Base-by-base conservation (phyloP, 2,329 filamentous ascomycete species). In the Dactylellina parvicollis region DNA sequence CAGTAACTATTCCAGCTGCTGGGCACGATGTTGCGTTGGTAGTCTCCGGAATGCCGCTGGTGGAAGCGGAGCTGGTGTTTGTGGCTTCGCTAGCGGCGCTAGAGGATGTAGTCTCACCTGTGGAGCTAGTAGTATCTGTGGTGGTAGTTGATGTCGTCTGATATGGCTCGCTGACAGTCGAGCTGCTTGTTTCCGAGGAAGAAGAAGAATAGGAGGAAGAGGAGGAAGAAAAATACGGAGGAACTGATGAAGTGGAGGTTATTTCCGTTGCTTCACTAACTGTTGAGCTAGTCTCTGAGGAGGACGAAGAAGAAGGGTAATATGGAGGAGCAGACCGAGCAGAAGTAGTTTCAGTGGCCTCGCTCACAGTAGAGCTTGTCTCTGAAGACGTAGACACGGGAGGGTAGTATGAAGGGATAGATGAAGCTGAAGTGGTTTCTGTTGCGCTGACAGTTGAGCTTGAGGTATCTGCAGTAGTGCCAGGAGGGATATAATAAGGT, bases 241-340 rank as follows among this genome's bases (percentile, higher is more conserved):
- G 20, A 10, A 22, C n/a, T 26, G 49, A 55, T 14, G 52, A 42
- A 3, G 47, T 60, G n/a, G 54, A 54, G 26, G 65, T 70, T 12
- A 47, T 61, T 26, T 61, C 38, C 22, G 36, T 36, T 16, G 65
- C 36, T 16, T 70, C 65, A 55, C 55, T 70, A 3, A 60, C 42
- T 28, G 42, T 59, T 2, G 64, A 69, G 32, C 55, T 59, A 14
- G 36, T 44, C 14, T 59, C 38, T 38, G 52, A n/a, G n/a, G n/a
- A 49, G 8, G 40, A 40, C 47, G 56, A 24, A n/a, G 38, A 38
- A 55, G 47, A 36, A 42, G 49, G n/a, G 22, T 54, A 32, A 26
- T 54, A 47, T n/a, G 38, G 47, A 26, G 46, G 20, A 10, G 30
- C n/a, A 22, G 49, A 55, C 14, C 42, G 40, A 3, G 47, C 54